These are phyloP conservation scores for Glutinoglossum americanum DNA, from an alignment of 495 filamentous ascomycete genomes.

Conservation along the genomic window DNA sequence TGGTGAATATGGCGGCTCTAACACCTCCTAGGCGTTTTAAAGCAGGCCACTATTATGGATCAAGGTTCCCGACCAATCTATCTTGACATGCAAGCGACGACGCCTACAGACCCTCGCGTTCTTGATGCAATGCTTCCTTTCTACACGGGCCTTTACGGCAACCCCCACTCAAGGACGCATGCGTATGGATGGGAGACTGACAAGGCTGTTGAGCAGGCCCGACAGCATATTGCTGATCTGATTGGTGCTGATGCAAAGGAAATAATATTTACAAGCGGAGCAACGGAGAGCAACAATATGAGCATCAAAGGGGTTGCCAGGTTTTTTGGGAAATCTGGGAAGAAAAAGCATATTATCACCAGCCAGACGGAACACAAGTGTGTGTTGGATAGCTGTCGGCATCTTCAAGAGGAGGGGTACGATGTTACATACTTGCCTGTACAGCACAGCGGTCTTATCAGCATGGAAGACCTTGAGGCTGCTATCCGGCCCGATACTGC, in stretches of 20 bases:
- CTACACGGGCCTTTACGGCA: constrained; percentile 83
- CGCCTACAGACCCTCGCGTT: constrained; percentile 84
- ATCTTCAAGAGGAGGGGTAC: constrained; percentile 91
- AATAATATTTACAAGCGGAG: constrained; percentile 95
- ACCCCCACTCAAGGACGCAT: constrained; percentile 92
- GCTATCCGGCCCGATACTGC: constrained; percentile 81
- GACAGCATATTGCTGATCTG: constrained; percentile 60
- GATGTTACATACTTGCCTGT: constrained; percentile 93
- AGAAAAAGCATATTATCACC: constrained; percentile 97
- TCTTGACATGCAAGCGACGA: constrained; percentile 96
- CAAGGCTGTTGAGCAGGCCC: constrained; percentile 70
- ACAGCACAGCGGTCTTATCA: constrained; percentile 58
- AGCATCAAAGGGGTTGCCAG: constrained; percentile 92
- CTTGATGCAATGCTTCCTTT: constrained; percentile 93
- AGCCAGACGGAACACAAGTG: constrained; percentile 98
- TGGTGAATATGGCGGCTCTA: background rate
- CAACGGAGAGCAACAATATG: constrained; percentile 99
- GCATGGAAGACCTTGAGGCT: constrained; percentile 67
- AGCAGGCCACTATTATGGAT: constrained; percentile 84
- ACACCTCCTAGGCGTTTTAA: constrained; percentile 43
- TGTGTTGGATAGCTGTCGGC: constrained; percentile 86
- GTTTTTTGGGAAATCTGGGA: constrained; percentile 77
- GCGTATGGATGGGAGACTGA: constrained; percentile 98
- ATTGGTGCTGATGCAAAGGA: constrained; percentile 94
- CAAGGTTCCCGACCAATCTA: constrained; percentile 89